Base-by-base conservation (phyloP, 1,284 basidiomycete species). In the Cryptococcus neoformans region DNA sequence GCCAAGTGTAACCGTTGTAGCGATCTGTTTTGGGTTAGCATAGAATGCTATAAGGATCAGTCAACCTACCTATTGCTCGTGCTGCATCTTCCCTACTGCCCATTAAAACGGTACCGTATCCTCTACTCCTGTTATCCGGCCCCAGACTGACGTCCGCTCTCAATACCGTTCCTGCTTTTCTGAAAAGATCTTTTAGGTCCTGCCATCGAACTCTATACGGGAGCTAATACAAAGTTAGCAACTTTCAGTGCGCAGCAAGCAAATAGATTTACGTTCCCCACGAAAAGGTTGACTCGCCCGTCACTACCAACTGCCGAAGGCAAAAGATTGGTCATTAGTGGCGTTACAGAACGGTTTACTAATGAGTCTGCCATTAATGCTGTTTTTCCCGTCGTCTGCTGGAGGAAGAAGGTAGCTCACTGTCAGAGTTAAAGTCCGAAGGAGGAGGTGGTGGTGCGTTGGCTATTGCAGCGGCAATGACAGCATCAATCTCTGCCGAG, bases 141-240 rank as follows among this genome's bases (percentile, higher is more conserved):
- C 91, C 91, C 1, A 96, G 83, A 11, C 89, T 90, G 51, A 96
- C 92, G 71, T 97, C 95, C 6, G 95, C 94, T 39, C 95, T 86
- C 17, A 97, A 83, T 54, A 99, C 93, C 0, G 92, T 95, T 49
- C 95, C 95, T 1, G 92, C 90, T 64, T 90, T 88, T 51, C 95
- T 87, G 77, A 98, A 97, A 50, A 98, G 84, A 75, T 98, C 95
- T 72, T 99, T 98, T 63, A 99, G 84, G 78, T 99, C 95, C 80
- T 97, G 93, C 93, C 93, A 97, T 62, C 91, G 86, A 36, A 93
- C 91, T 62, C 90, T 84, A 79, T 92, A 92, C 0, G 92, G 92
- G 14, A 96, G 83, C 88, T 92, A 77, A 47, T 63, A 56, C 40
- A 53, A 40, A 34, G 51, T 57, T 55, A 45, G 37, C 40, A 46